These are phyloP conservation scores for Aureobasidium mangrovei DNA, from an alignment of 2,329 filamentous ascomycete genomes.

Conservation along the genomic window DNA sequence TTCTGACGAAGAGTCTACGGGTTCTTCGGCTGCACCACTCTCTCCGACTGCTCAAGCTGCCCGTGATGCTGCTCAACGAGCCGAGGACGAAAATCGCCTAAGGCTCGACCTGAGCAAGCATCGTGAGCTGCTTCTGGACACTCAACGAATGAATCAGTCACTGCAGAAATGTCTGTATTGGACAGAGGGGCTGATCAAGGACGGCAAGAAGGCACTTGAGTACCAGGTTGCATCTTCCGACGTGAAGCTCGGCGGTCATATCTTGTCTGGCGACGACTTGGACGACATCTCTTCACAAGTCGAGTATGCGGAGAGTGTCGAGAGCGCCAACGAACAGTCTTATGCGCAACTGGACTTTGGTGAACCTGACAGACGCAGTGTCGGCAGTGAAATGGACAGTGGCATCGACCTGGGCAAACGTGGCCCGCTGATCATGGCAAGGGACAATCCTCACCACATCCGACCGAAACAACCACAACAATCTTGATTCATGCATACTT, in stretches of 20 bases:
- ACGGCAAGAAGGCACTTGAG: conserved; percentile 77
- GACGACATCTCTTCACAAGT: conserved; percentile 30
- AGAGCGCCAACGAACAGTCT: conserved; percentile 18
- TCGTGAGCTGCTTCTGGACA: conserved; percentile 78
- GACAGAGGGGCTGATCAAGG: conserved; percentile 83
- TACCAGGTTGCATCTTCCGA: conserved; percentile 74
- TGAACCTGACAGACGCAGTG: conserved; percentile 12
- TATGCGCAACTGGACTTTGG: conserved; percentile 18
- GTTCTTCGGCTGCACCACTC: conserved; percentile 21
- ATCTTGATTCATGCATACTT: not conserved
- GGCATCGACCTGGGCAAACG: conserved; percentile 21
- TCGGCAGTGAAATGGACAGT: conserved; percentile 25
- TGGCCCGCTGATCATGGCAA: conserved; percentile 19
- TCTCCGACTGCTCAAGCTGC: conserved; percentile 32
- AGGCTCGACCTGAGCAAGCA: conserved; percentile 80
- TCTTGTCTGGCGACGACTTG: conserved; percentile 57
- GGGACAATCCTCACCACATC: conserved; percentile 4
- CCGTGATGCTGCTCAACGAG: conserved; percentile 46
- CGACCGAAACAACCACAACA: not conserved
- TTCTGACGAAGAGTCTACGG: conserved; percentile 28
- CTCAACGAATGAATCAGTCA: conserved; percentile 91
- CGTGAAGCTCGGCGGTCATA: conserved; percentile 69
- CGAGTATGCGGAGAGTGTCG: conserved; percentile 22
- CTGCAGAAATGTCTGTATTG: conserved; percentile 81
- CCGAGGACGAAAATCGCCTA: conserved; percentile 73